These are phyloP conservation scores for Aureobasidium subglaciale DNA, from an alignment of 2,329 filamentous ascomycete genomes.

Conservation along the genomic window DNA sequence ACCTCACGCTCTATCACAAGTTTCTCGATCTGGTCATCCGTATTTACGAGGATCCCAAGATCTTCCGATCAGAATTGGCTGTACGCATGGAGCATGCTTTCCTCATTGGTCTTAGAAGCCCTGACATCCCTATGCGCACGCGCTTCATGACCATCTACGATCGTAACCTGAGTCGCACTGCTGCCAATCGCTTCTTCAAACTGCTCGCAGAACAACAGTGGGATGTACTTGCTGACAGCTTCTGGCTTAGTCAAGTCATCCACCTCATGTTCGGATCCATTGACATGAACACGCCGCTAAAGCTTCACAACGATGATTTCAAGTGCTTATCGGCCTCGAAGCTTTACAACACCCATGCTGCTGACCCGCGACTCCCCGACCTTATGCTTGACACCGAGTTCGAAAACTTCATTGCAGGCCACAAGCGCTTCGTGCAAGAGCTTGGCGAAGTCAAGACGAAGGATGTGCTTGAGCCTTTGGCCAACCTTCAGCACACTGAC, in stretches of 20 bases:
- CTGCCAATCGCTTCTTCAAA: constrained; percentile 81
- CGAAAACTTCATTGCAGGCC: constrained; percentile 68
- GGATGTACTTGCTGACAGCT: constrained; percentile 90
- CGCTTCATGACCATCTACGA: constrained; percentile 96
- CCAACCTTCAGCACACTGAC: constrained; percentile 88
- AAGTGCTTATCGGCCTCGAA: constrained; percentile 66
- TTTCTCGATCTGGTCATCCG: constrained; percentile 94
- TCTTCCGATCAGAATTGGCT: constrained; percentile 88
- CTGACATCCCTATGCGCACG: constrained; percentile 94
- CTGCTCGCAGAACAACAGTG: constrained; percentile 90
- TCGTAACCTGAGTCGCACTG: constrained; percentile 85
- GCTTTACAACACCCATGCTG: constrained; percentile 65
- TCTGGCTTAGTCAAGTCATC: constrained; percentile 93
- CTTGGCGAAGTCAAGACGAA: constrained; percentile 79
- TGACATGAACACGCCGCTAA: constrained; percentile 72
- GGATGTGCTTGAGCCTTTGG: constrained; percentile 83
- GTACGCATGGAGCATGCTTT: constrained; percentile 98
- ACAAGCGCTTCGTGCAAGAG: constrained; percentile 77
- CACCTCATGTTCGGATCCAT: constrained; percentile 87
- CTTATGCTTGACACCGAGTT: constrained; percentile 75
- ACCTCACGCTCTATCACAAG: constrained; percentile 79
- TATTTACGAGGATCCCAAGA: constrained; percentile 96
- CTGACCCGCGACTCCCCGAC: constrained; percentile 56
- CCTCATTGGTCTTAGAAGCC: constrained; percentile 84
- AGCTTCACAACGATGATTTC: constrained; percentile 79